Evolutionary conservation across 352 stramenopile species (phyloP), one percentile per base, ranked within the genome.

Genomic region (Phytophthora capsici): DNA sequence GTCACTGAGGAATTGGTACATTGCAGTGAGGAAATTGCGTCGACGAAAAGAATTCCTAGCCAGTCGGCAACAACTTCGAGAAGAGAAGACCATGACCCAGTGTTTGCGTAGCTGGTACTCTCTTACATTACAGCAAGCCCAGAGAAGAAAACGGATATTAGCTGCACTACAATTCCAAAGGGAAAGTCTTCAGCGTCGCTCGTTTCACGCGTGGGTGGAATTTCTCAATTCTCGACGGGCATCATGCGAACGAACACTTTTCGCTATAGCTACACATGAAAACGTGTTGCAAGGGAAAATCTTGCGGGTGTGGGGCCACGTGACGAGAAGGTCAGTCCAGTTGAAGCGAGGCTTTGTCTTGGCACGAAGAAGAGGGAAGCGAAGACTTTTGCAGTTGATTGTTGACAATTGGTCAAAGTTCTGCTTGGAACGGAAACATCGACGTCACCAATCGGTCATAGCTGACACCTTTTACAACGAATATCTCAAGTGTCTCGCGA

Each of bases 1-100:
- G 4, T 50, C 63, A 3, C 10, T 88, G 16, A 22, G 71, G 16
- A 26, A 48, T 9, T 88, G 76, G 78, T 73, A 74, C 43, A 25
- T 68, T 5, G 51, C 44, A n/a, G 54, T 22, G 25, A 44, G 58
- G 55, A 53, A 34, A 19, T 36, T 34, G 38, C 68, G 50, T 61
- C 70, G 52, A 6, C 51, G 65, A 28, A 32, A 0, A 34, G 47
- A 63, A 25, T 63, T 78, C 6, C 34, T 80, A 17, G 9, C 16
- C 1, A 36, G 56, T 32, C 53, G 62, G 4, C 50, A 56, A 4
- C 54, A 71, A 6, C n/a, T 57, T 44, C 62, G 38, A 23, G 40
- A 58, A 1, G 20, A 56, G 2, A 43, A 47, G 57, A 13, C 19
- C 12, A 37, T 57, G 10, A 36, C 34, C 6, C 37, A 22, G 49